Conservation (phyloP, 768 basidiomycete species). For the Hortiboletus flavorubellus region DNA sequence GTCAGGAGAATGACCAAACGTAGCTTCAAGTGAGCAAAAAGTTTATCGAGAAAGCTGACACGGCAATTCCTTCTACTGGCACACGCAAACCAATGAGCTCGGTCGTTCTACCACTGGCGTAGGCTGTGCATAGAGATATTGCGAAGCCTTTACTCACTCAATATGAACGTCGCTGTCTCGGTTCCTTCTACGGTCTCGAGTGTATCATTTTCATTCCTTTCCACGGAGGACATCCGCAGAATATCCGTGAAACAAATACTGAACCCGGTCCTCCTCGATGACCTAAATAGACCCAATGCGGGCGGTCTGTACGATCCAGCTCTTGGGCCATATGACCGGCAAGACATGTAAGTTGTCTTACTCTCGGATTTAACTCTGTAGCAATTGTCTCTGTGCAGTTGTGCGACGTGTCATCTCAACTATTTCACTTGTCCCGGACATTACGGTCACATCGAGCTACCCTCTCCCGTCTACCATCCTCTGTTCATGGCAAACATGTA, state of each 20-base stretch:
- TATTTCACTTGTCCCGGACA: slow-evolving; percentile 97
- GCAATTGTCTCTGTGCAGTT: slow-evolving; percentile 47
- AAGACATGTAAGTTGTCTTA: slow-evolving; percentile 75
- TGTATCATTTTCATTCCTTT: slow-evolving; percentile 91
- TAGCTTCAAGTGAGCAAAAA: slow-evolving; percentile 18
- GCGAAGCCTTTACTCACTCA: background rate
- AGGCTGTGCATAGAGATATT: background rate
- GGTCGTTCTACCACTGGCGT: background rate
- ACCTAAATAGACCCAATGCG: slow-evolving; percentile 85
- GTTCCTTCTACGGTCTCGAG: slow-evolving; percentile 81
- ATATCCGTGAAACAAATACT: slow-evolving; percentile 98
- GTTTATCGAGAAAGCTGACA: slow-evolving; percentile 4
- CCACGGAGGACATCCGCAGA: slow-evolving; percentile 80
- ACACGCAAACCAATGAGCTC: background rate
- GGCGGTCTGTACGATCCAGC: slow-evolving; percentile 96
- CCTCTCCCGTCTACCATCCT: slow-evolving; percentile 93
- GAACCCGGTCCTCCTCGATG: slow-evolving; percentile 90
- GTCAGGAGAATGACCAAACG: slow-evolving; percentile 8
- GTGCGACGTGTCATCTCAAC: slow-evolving; percentile 87
- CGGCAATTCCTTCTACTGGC: background rate
- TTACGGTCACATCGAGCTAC: slow-evolving; percentile 96
- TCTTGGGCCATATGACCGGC: slow-evolving; percentile 82
- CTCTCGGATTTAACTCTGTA: background rate
- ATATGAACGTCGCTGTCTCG: slow-evolving; percentile 89
- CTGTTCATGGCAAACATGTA: slow-evolving; percentile 92